Base-by-base conservation (phyloP, 179 eudicot genomes). In the Patellifolia procumbens region DNA sequence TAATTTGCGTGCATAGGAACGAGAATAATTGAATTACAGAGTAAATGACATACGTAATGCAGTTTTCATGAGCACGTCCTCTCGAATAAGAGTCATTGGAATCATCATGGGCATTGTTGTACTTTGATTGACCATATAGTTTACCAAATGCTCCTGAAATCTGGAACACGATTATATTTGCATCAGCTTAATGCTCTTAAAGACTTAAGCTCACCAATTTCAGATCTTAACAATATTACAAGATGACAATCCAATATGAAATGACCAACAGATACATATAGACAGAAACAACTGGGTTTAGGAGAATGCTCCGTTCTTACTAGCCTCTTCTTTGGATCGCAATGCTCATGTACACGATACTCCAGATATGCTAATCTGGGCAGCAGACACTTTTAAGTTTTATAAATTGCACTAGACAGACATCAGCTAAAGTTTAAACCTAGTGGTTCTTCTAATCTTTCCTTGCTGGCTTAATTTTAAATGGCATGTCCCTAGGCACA, bases 91-190 rank as follows among this genome's bases (percentile, higher is more conserved):
- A 87, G 74, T 83, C 80, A 62, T 86, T 87, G 12, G 49, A 69
- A 34, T 76, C 59, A 75, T 92, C 89, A 83, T 84, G 85, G 84
- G 78, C 80, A 73, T 63, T 68, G 79, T 89, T 85, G 73, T 86
- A 80, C 81, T 81, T 95, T 62, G 99, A 87, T 81, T 93, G 98
- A 74, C 99, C 91, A 68, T 95, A 93, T 39, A 95, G 79, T 80
- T 91, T 93, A 62, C 98, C 98, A 84, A 95, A 91, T 72, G 97
- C 97, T 84, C 83, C 98, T 22, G 99, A 91, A 68, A 90, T 73
- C 98, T 95, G 92, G 16, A 79, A 70, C 53, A 29, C 26, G 52
- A 42, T 71, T 29, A 24, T 6, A 19, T 64, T 55, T 75, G 70
- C 32, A 70, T 75, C 74, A 82, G 74, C 37, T 51, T 65, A 59